These are phyloP conservation scores for Penicillium sp. DNA, from an alignment of 2,329 filamentous ascomycete genomes.

Conservation along the genomic window DNA sequence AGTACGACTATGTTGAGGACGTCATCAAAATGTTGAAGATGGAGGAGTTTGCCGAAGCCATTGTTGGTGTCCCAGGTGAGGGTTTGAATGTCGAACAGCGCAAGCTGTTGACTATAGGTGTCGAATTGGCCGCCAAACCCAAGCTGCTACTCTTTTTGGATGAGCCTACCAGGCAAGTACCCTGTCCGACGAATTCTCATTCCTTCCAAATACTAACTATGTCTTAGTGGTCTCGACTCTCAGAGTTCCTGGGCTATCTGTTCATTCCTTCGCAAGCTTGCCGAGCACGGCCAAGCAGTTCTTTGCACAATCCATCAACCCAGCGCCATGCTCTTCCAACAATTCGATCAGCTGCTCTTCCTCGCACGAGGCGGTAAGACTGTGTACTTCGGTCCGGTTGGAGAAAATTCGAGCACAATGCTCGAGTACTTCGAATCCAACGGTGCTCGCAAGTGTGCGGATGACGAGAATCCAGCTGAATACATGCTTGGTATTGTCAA, in stretches of 20 bases:
- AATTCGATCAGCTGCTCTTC: constrained; percentile 65
- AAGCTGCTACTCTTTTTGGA: constrained; percentile 84
- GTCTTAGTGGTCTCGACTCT: constrained; percentile 70
- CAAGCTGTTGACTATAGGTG: constrained; percentile 81
- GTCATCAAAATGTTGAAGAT: constrained; percentile 86
- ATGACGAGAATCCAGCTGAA: constrained; percentile 68
- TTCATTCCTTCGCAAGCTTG: constrained; percentile 78
- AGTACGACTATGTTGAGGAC: constrained; percentile 80
- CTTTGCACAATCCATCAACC: constrained; percentile 94
- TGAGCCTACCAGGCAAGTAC: constrained; percentile 67
- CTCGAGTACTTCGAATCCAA: constrained; percentile 63
- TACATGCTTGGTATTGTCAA: constrained; percentile 65
- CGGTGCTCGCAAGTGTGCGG: constrained; percentile 57
- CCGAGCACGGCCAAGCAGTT: constrained; percentile 81
- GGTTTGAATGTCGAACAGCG: constrained; percentile 62
- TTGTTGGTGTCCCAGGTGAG: constrained; percentile 83
- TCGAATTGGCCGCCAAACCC: constrained; percentile 88
- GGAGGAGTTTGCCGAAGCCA: constrained; percentile 81
- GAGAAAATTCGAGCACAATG: constrained; percentile 54
- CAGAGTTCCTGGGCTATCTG: constrained; percentile 90
- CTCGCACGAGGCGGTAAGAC: constrained; percentile 63
- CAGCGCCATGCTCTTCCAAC: constrained; percentile 84
- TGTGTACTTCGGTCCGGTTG: constrained; percentile 66
- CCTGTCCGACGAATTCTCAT: too few species aligned
- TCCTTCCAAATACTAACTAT: neutral